Evolutionary conservation across 441 rosid species (phyloP), one percentile per base, ranked within the genome.

Genomic region (Brassica balearica): DNA sequence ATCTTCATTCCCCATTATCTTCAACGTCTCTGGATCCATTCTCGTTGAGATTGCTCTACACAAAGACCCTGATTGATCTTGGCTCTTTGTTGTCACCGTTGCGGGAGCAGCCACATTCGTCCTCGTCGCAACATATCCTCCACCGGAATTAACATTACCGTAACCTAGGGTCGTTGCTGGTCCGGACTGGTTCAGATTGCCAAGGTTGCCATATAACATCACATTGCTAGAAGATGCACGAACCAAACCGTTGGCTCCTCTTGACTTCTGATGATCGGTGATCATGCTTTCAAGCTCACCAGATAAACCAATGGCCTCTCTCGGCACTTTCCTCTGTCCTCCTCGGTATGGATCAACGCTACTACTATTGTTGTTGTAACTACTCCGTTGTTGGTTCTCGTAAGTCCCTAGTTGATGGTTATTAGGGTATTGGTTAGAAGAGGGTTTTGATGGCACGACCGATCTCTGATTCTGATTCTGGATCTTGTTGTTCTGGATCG

Each of bases 1-100:
- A 83, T 95, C 99, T 79, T 95, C 99, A 60, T 95, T 95, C 0
- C 98, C 99, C 98, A 91, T 88, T 1, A 92, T 91, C 80, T 95
- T 95, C 84, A 95, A 78, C 6, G 88, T 89, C 78, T 95, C 99
- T 0, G 99, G 99, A 75, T 95, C 99, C 96, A 93, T 95, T 82
- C 98, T 85, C 0, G 99, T 95, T 0, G 99, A 93, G 22, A 93
- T 72, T 4, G 95, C 95, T 53, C 97, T 86, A 65, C 99, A 95
- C 43, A 95, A 85, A 3, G 99, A 89, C 65, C 82, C 87, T 0
- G 86, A 66, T 6, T 74, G 83, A 6, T 78, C 80, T 10, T 61
- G 78, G 1, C 78, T 72, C 25, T 60, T 76, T 15, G 71, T 66
- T 55, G 76, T 12, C 12, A 15, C 71, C 11, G 75, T 5, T n/a